Evolutionary conservation across 768 basidiomycete genomes (phyloP).

Genomic region (Suillus lakei): DNA sequence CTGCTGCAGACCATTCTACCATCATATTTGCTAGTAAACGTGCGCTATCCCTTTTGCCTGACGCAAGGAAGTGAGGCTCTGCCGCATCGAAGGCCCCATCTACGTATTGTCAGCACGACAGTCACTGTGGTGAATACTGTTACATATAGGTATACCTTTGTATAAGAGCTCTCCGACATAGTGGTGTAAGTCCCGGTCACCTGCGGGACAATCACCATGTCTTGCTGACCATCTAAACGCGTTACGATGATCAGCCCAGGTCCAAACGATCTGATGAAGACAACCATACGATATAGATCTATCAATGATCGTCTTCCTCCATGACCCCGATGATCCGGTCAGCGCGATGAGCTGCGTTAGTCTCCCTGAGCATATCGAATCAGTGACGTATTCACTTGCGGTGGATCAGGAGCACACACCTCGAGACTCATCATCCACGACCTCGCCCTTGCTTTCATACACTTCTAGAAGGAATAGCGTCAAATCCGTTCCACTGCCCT

Average conservation of each 20-base stretch:
- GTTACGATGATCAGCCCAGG: conserved; percentile 21
- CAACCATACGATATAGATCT: conserved; percentile 75
- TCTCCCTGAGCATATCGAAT: conserved; percentile 55
- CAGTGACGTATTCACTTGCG: conserved; percentile 9
- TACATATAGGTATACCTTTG: conserved; percentile 67
- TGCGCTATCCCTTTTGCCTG: conserved; percentile 90
- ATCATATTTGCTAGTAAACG: conserved; percentile 86
- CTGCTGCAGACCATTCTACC: conserved; percentile 72
- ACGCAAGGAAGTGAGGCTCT: conserved; percentile 82
- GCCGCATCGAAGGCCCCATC: conserved; percentile 79
- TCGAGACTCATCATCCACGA: conserved; percentile 76
- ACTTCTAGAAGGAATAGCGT: conserved; percentile 80
- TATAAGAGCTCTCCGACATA: conserved; percentile 89
- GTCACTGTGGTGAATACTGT: background rate
- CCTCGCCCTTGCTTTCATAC: conserved; percentile 75
- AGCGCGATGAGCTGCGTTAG: conserved; percentile 92
- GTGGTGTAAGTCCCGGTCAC: conserved; percentile 87
- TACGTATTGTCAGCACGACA: conserved; percentile 31
- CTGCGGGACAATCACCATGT: conserved; percentile 77
- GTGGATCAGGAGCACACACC: conserved; percentile 52
- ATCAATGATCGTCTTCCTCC: conserved; percentile 91
- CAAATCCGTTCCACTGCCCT: conserved; percentile 91
- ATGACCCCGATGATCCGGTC: conserved; percentile 75
- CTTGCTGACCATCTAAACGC: conserved; percentile 81
- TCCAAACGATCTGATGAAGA: conserved; percentile 7